Base-by-base conservation (phyloP, 805 yeast genomes). In the Myxozyma monticola region DNA sequence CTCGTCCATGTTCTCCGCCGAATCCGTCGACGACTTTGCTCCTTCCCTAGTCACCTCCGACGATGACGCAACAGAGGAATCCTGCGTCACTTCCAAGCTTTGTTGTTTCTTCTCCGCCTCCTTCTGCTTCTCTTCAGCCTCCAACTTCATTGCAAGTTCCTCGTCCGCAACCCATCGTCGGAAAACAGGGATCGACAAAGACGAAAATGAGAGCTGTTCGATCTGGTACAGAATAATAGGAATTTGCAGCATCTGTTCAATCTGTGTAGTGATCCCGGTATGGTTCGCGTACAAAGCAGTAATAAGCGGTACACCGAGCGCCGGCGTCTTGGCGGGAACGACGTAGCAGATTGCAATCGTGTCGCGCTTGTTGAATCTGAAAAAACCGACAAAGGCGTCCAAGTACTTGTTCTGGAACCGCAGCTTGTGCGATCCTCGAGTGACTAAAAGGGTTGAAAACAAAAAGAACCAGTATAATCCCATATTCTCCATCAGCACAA, bases 311-410 rank as follows among this genome's bases (percentile, higher is more conserved):
- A 88, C 95, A 33, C 96, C 96, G 45, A 88, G 72, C 0, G 96
- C 96, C 0, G 95, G 96, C 0, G 96, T 88, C 66, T 88, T 88
- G 1, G 96, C 96, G 3, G 95, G 91, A 7, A 95, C 95, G 67
- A 95, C 86, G 54, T 87, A 75, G 83, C 89, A 78, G 41, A 89
- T 76, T 8, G 90, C 76, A 28, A 87, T 85, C 0, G 96, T 79
- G 62, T 89, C 96, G 45, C 72, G 68, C 61, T 82, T 79, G 63
- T 74, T 74, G 67, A 85, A 85, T 67, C 84, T 85, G 61, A 88
- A 88, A 9, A 51, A 46, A n/a, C 47, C 51, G 9, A 54, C 29
- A 25, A 42, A 24, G 3, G 31, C 44, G 12, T 54, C 59, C 5
- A 51, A 41, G 26, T 51, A 51, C 29, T 54, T 46, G 39, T 54